These are phyloP conservation scores for Microascus cirrosus DNA, from an alignment of 2,329 filamentous ascomycete species.

Conservation along the genomic window DNA sequence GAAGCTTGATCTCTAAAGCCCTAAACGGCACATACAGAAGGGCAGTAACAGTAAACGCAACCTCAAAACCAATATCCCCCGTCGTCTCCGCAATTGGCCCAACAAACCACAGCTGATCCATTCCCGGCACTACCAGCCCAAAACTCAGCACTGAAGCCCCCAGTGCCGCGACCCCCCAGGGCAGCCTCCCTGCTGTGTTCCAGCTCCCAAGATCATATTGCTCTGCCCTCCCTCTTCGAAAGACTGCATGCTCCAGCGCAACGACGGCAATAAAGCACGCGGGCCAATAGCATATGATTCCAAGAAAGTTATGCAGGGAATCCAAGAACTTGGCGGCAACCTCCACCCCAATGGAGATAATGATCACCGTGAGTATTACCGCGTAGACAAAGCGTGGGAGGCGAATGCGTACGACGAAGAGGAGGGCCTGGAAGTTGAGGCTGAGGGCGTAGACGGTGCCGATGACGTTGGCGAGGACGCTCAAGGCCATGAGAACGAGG, in stretches of 20 bases:
- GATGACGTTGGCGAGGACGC: conserved; percentile 23
- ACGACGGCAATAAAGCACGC: conserved; percentile 28
- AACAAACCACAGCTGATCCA: conserved; percentile 44
- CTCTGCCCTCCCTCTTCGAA: conserved; percentile 25
- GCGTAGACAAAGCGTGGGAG: conserved; percentile 30
- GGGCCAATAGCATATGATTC: conserved; percentile 33
- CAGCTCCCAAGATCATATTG: conserved; percentile 31
- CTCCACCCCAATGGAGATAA: conserved; percentile 27
- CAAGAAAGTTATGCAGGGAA: conserved; percentile 31
- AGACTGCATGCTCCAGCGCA: conserved; percentile 28
- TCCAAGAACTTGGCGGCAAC: conserved; percentile 26
- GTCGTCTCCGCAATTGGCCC: conserved; percentile 42
- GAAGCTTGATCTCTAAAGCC: conserved; percentile 23
- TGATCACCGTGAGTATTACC: conserved; percentile 23
- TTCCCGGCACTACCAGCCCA: conserved; percentile 37
- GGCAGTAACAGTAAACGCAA: conserved; percentile 37
- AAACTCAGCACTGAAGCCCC: conserved; percentile 29
- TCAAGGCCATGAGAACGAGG: conserved; percentile 23
- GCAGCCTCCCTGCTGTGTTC: conserved; percentile 29
- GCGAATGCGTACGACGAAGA: conserved; percentile 19
- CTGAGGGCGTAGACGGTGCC: conserved; percentile 25
- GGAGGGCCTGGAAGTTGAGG: conserved; percentile 27
- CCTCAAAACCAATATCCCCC: conserved; percentile 49
- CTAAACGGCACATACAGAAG: conserved; percentile 27
- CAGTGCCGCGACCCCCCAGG: conserved; percentile 28